Conservation (phyloP, 148 eudicot species). For the Rhododendron simsii region DNA sequence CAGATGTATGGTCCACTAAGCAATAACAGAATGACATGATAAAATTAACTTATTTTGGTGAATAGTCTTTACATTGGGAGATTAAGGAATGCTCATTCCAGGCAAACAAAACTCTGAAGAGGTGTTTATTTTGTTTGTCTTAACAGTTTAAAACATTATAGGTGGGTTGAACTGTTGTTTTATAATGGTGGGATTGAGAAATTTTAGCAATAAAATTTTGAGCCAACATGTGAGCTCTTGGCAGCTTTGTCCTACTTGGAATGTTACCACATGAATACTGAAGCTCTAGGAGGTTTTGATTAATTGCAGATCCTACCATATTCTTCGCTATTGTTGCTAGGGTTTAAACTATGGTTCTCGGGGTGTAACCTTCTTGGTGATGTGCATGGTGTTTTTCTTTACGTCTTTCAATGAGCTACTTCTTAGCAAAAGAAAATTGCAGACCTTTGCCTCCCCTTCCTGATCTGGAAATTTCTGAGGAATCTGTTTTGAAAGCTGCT, state of each 20-base stretch:
- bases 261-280: neutral
- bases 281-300: neutral
- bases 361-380: neutral
- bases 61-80: neutral
- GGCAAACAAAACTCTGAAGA: neutral
- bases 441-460: slow-evolving; percentile 97
- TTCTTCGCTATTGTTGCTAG: neutral
- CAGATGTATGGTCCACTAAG: neutral
- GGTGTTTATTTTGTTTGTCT: neutral
- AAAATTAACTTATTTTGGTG: neutral
- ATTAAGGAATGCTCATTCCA: neutral
- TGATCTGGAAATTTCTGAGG: slow-evolving; percentile 77
- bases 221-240: neutral
- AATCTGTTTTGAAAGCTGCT: slow-evolving; percentile 53
- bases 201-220: neutral
- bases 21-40: neutral
- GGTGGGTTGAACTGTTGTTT: neutral
- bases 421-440: slow-evolving; percentile 12
- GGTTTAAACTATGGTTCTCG: neutral
- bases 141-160: neutral
- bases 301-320: neutral
- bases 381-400: neutral
- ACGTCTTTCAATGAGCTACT: neutral
- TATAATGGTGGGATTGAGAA: neutral
- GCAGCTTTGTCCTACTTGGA: neutral